These are phyloP conservation scores for Calonectria ilicicola DNA, from an alignment of 2,329 filamentous ascomycete genomes.

Conservation along the genomic window DNA sequence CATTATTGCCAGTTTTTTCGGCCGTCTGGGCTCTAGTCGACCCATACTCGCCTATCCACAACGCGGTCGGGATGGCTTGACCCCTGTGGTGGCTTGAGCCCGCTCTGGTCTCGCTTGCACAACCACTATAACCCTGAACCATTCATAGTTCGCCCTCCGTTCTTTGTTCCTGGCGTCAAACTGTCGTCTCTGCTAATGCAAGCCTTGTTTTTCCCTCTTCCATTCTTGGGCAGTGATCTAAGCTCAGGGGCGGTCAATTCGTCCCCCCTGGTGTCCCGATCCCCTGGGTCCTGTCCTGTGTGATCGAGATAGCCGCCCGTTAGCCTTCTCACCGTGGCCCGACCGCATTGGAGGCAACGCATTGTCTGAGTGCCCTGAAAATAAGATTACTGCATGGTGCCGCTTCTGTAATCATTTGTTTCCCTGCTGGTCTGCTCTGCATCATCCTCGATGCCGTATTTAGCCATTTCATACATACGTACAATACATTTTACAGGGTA, in stretches of 20 bases:
- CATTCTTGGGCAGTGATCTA: not conserved
- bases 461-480: constrained; percentile 19
- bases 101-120: not conserved
- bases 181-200: constrained; percentile 4
- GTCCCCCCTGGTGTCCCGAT: constrained; percentile 9
- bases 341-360: not conserved
- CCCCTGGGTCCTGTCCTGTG: constrained; percentile 4
- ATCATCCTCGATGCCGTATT: not conserved
- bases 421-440: not conserved
- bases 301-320: constrained; percentile 21
- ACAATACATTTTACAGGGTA: constrained; percentile 19
- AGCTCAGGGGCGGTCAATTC: not conserved
- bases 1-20: not conserved
- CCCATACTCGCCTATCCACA: constrained; percentile 18
- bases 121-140: not conserved
- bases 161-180: constrained; percentile 5
- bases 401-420: constrained; percentile 2
- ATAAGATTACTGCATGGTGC: not conserved
- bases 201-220: constrained; percentile 6
- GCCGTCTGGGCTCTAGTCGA: constrained; percentile 12
- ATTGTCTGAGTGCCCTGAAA: not conserved
- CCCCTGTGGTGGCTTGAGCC: not conserved
- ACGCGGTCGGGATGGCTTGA: not conserved
- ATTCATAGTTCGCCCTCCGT: not conserved
- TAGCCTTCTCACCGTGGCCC: not conserved